Evolutionary conservation across 768 basidiomycete species (phyloP), one percentile per base, ranked within the genome.

Genomic region (Suillus occidentalis): DNA sequence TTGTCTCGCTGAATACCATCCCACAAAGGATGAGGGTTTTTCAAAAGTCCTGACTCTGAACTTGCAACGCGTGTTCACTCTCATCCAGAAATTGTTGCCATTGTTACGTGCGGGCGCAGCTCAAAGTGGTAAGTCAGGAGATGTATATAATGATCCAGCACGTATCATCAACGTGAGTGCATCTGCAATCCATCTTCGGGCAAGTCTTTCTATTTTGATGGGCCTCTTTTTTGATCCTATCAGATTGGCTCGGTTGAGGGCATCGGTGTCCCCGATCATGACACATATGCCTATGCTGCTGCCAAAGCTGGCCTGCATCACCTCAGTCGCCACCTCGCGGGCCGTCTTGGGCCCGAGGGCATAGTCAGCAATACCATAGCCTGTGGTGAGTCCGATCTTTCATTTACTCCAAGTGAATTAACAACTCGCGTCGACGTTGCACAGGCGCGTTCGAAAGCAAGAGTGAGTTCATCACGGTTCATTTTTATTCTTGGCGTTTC

Each of bases 231-330:
- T 42, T 42, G 16, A 39, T 36, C 36, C 31, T 31, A 45, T 13
- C 64, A 89, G 87, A 89, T 85, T 68, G 89, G 83, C 40, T 88
- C 85, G 18, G 82, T 89, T 43, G 89, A 89, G 69, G 88, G 84
- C 12, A 68, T 83, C 4, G 68, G 71, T 22, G 82, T 87, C 5
- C 86, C 86, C 2, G 74, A 78, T 28, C 80, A 84, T 64, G 86
- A 89, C 67, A 89, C 88, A 2, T 89, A 86, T 66, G 86, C 87
- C 0, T 89, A 89, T 70, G 83, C 85, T 39, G 83, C 87, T 4
- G 84, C 84, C n/a, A 90, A 90, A 71, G 86, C 84, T 6, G 86
- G 79, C 4, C 73, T 87, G 61, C 84, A 86, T 71, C 88, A 89
- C 62, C 74, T 88, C 36, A 85, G 85, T 63, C 79, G 85, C 25